phyloP scores from a whole-genome alignment of 2,329 filamentous ascomycete species.

The Trichoderma hamatum region DNA sequence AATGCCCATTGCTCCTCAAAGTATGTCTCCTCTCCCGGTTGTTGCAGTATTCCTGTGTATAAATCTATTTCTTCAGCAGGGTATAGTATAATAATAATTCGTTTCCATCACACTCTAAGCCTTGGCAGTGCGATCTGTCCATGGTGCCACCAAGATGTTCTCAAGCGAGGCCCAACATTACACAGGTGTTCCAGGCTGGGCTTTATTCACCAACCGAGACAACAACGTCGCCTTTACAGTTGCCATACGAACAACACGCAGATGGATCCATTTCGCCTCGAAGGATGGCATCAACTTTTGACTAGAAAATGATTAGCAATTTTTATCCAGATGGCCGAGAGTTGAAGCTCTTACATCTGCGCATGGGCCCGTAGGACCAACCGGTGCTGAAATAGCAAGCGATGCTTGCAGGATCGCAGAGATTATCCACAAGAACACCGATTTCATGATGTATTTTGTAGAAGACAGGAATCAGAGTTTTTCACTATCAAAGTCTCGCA shows the following conservation, averaged over 20 bases:
- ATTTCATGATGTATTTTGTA: slow-evolving; percentile 19
- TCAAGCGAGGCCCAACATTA: background rate
- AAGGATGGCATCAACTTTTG: slow-evolving; percentile 49
- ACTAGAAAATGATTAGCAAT: slow-evolving; percentile 31
- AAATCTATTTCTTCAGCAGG: background rate
- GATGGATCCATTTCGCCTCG: slow-evolving; percentile 52
- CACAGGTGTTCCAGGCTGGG: background rate
- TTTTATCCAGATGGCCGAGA: background rate
- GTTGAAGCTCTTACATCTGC: slow-evolving; percentile 35
- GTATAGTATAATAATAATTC: background rate
- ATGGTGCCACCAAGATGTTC: background rate
- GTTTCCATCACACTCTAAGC: background rate
- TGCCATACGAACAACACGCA: slow-evolving; percentile 58
- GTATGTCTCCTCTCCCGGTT: background rate
- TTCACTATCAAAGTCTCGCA: background rate
- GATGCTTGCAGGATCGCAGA: slow-evolving; percentile 26
- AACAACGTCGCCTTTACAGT: slow-evolving; percentile 55
- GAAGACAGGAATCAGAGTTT: background rate
- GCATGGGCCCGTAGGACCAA: slow-evolving; percentile 42
- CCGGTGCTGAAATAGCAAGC: slow-evolving; percentile 34
- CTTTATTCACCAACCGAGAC: slow-evolving; percentile 46
- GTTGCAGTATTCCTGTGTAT: background rate
- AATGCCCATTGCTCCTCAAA: background rate
- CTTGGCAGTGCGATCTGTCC: background rate
- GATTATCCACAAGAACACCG: slow-evolving; percentile 14